Base-by-base conservation (phyloP, 495 filamentous ascomycete species). In the Podospora didyma region DNA sequence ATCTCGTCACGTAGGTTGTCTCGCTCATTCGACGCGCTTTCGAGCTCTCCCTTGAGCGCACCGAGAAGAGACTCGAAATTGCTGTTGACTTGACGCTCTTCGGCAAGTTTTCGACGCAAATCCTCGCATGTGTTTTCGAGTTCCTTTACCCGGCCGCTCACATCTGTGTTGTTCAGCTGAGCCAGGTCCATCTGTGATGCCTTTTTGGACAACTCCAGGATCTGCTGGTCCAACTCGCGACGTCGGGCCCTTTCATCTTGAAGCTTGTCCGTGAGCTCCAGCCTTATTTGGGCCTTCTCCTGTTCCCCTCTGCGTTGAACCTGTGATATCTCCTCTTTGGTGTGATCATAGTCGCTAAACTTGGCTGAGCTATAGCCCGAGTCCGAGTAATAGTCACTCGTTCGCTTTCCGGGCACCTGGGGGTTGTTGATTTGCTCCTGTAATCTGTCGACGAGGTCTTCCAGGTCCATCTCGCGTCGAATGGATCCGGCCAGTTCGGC, bases 371-470 rank as follows among this genome's bases (percentile, higher is more conserved):
- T 92, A 46, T 88, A 87, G 46, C 95, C 94, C 1, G 91, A 95
- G 67, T 98, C 94, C 0, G 94, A 98, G 68, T 92, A 98, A 72
- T 98, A 97, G 71, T 98, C 94, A 69, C 94, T 98, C 3, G 91
- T 96, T 51, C 93, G 82, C 67, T 86, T 86, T 57, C 84, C 86
- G 2, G 82, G 79, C n/a, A 73, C 78, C 48, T 83, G 75, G 4
- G 78, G 69, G 58, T 80, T 82, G 37, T 76, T 78, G 54, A 84
- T 81, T 62, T 96, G 92, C 34, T 82, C 73, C 70, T 96, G 91
- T 62, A 95, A 71, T 53, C 88, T 80, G 58, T 98, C 94, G 2
- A 97, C 85, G 46, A 97, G 74, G 65, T 98, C 95, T 68, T 98
- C 94, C 47, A 98, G 71, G 62, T 98, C 94, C 86, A 98, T 92